Base-by-base conservation (phyloP, 2,329 filamentous ascomycete species). In the Penicillium verrucosum region DNA sequence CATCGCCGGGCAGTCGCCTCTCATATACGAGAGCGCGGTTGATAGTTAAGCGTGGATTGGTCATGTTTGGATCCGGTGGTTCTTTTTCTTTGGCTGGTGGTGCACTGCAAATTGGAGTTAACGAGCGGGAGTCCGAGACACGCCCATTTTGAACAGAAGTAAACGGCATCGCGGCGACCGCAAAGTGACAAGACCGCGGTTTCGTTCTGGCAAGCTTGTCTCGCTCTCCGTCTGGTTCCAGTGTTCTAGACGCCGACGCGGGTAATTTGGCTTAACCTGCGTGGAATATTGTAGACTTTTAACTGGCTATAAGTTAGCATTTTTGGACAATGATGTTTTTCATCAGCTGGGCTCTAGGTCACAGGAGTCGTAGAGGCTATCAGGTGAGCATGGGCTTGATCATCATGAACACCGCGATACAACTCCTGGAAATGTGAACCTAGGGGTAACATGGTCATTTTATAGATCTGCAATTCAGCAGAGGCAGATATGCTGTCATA, bases 11-110 rank as follows among this genome's bases (percentile, higher is more conserved):
- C 14, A 81, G 72, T 23, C 68, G 72, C 21, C 78, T 75, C 62
- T 82, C 79, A 52, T 81, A 81, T 40, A 81, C 74, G 55, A 79
- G 79, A 65, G 73, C 70, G 51, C 72, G 65, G 61, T 78, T 72
- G 48, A 74, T 59, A 38, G 70, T 65, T 30, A 75, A 62, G 23
- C 72, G 71, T 29, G 72, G 69, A 54, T 76, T 70, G 5, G 72
- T 62, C 54, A 72, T 66, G 52, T 77, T 77, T 14, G 67, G 72
- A 59, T 77, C 74, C 14, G 51, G 48, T 12, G 50, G 51, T 25
- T 52, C 48, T 23, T 51, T 56, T n/a, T 54, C 44, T 16, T 62
- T 56, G 30, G 40, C 27, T 38, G 54, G 27, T 32, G 48, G 54
- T 46, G 27, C 18, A 41, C 45, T 45, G 46, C 42, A 23, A 30